Evolutionary conservation across 169 alveolate species (phyloP).

Genomic region (Plasmodium sp.): DNA sequence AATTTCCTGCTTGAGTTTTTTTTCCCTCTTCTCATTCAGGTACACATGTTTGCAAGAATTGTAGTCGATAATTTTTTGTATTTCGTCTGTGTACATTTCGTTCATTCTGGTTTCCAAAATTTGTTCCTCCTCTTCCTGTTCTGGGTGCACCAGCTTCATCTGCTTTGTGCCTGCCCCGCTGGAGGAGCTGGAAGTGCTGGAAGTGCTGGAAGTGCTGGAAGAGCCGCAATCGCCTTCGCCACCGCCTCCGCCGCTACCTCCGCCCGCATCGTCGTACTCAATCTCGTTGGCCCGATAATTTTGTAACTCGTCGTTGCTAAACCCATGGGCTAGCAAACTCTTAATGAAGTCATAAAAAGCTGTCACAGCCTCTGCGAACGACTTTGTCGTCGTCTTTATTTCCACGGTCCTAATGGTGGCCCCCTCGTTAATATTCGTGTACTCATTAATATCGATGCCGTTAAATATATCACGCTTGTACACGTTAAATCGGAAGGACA

Average conservation of each 20-base stretch:
- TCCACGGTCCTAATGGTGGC: constrained; percentile 63
- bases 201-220: no score
- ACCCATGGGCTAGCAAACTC: constrained; percentile 38
- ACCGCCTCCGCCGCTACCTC: background rate
- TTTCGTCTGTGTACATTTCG: constrained; percentile 69
- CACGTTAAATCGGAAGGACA: constrained; percentile 73
- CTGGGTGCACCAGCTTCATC: constrained; percentile 37
- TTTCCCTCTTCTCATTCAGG: constrained; percentile 66
- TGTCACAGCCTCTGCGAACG: constrained; percentile 25
- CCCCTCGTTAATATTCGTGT: constrained; percentile 79
- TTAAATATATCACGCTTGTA: constrained; percentile 75
- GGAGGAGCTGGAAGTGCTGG: background rate
- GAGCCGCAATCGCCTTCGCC: background rate
- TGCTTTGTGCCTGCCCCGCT: constrained; percentile 4
- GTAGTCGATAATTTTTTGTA: constrained; percentile 67
- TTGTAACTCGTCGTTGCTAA: constrained; percentile 32
- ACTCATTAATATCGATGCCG: constrained; percentile 73
- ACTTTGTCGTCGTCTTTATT: constrained; percentile 37
- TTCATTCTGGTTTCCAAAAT: constrained; percentile 48
- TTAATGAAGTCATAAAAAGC: constrained; percentile 44
- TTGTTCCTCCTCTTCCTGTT: constrained; percentile 27
- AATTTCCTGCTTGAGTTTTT: constrained; percentile 33
- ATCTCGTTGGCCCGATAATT: constrained; percentile 57
- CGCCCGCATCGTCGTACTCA: constrained; percentile 16
- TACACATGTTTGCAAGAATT: constrained; percentile 48